Evolutionary conservation across 2,329 filamentous ascomycete species (phyloP).

Genomic region (Lojkania enalia): DNA sequence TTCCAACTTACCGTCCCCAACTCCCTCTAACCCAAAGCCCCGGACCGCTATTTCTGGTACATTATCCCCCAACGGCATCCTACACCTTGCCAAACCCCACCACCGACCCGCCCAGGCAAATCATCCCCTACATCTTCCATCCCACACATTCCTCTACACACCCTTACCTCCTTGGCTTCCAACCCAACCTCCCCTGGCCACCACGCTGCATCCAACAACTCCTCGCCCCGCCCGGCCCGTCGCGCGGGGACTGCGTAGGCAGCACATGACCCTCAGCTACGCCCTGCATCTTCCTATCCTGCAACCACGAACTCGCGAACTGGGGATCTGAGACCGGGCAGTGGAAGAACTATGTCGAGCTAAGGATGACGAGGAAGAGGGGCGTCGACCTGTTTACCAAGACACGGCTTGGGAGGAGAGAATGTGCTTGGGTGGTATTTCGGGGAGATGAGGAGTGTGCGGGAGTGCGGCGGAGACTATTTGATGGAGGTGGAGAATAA

Average conservation of each 20-base stretch:
- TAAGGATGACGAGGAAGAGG: conserved; percentile 15
- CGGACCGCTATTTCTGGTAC: conserved; percentile 15
- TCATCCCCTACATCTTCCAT: conserved; percentile 19
- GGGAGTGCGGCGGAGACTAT: conserved; percentile 6
- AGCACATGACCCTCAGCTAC: conserved; percentile 12
- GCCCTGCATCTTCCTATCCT: conserved; percentile 9
- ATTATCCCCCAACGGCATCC: conserved; percentile 5
- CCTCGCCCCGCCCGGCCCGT: conserved; percentile 3
- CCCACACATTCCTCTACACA: conserved; percentile 7
- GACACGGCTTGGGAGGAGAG: conserved; percentile 7
- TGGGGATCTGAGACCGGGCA: conserved; percentile 8
- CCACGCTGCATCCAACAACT: conserved; percentile 11
- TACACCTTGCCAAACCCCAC: conserved; percentile 5
- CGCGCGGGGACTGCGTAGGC: conserved; percentile 17
- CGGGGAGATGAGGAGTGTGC: conserved; percentile 11
- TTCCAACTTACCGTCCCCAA: not conserved
- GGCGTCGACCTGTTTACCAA: conserved; percentile 20
- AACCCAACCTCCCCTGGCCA: conserved; percentile 13
- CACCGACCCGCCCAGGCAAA: conserved; percentile 6
- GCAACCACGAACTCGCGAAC: conserved; percentile 16
- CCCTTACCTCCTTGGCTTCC: conserved; percentile 12
- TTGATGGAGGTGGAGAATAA: conserved; percentile 22
- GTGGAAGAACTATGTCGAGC: conserved; percentile 19
- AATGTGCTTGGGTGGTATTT: conserved; percentile 21
- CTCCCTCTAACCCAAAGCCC: conserved; percentile 2